Evolutionary conservation across 2,329 filamentous ascomycete genomes (phyloP), one percentile per base, ranked within the genome.

Genomic region (Phialophora tarda): DNA sequence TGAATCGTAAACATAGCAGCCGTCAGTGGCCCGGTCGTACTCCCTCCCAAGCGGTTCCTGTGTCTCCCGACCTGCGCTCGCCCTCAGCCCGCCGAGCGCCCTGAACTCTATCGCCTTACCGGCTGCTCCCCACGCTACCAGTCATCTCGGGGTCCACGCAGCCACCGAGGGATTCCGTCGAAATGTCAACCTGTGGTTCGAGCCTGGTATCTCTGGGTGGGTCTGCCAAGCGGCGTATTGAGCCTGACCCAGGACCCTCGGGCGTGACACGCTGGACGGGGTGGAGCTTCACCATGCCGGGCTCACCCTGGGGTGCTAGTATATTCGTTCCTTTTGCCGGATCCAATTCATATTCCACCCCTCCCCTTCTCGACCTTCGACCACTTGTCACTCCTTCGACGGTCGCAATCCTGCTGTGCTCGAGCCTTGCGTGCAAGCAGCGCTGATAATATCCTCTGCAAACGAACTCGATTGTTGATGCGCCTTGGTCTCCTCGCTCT

Each of bases 241-340:
- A 50, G 57, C 38, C 57, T 23, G 57, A 30, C 14, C 57, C 38
- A 30, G 47, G 8, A n/a, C 44, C n/a, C 38, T 21, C 24, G 7
- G 24, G 30, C 5, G 57, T 59, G 26, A 50, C 41, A 59, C 44
- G 57, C 24, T 30, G 24, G 47, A 51, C 26, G 11, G 11, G 44
- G 57, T 59, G 38, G 41, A 26, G 48, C 57, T 34, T 50, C 30
- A 57, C 54, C 38, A 62, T 38, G 47, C 7, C 30, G 24, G 14
- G 30, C 59, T 55, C 28, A 10, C 26, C 48, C 17, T 60, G 48
- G 28, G 21, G 51, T 34, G 24, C 53, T 55, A n/a, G n/a, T n/a
- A 65, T 63, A 65, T 65, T 65, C 66, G 24, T 68, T 59, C 17
- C 66, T 63, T 68, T 51, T 63, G 62, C 62, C 59, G 30, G 47